Base-by-base conservation (phyloP, 164 flowering plant species). In the Litsea cubeba region DNA sequence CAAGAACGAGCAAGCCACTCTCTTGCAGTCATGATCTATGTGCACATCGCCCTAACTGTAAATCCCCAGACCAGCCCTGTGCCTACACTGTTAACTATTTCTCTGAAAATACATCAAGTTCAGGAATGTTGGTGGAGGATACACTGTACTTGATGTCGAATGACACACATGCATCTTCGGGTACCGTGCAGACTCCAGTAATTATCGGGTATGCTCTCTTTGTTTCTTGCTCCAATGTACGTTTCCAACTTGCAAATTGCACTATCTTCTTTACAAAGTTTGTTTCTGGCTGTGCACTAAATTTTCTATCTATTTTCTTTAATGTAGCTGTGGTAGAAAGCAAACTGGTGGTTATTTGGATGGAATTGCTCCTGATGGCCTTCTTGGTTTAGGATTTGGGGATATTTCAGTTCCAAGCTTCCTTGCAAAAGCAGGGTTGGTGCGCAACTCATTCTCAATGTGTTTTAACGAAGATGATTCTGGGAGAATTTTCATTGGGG, bases 351-450 rank as follows among this genome's bases (percentile, higher is more conserved):
- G 83, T 74, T 93, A 88, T 88, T 85, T 93, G 76, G 86, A 88
- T 72, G 96, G 99, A 50, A 86, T 85, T 72, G 99, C 99, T 63
- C 99, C 99, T 49, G 96, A 95, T 88, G 99, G 99, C 81, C 88
- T 95, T n/a, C 80, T 95, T 84, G 98, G 99, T 71, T 83, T 93
- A 71, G 99, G 99, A 23, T 84, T 87, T 76, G 94, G 92, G 67
- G 86, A 93, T 49, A 84, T 89, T 73, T 90, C 99, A 35, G 90
- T 95, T 75, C 95, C 94, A 50, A 91, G 92, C 84, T 81, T 82
- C 69, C 89, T 95, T 81, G 89, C 98, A 26, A 91, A 88, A 85
- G 81, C 86, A 63, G 98, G 95, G 77, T 70, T 91, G 65, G 82
- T 87, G n/a, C 77, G 75, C 7, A 80, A 95, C 78, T 87, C 98